phyloP scores from a whole-genome alignment of 23 red algal species.

The Agarophyton chilense region DNA sequence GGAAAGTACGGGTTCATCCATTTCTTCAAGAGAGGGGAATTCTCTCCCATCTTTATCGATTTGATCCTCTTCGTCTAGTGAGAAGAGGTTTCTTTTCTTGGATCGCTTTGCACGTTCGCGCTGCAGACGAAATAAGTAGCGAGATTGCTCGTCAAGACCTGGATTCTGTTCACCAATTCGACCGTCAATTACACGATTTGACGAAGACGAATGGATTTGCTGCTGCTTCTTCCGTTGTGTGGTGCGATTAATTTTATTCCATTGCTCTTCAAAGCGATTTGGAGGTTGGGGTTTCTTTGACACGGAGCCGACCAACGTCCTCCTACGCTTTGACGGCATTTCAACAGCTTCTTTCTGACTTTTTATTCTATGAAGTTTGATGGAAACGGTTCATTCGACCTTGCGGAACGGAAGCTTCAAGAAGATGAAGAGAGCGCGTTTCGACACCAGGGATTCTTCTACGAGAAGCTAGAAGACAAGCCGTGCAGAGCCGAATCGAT shows the following conservation, averaged over 20 bases:
- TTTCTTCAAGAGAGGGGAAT: not conserved
- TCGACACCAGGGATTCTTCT: too few relatives aligned
- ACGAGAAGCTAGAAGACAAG: too few relatives aligned
- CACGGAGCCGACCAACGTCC: not conserved
- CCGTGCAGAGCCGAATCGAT: too few relatives aligned
- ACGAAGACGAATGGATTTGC: not conserved
- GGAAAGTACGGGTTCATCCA: not conserved
- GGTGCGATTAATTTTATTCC: conserved; percentile 26
- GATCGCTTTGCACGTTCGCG: conserved; percentile 43
- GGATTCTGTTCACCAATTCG: conserved; percentile 65
- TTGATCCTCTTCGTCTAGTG: conserved; percentile 24
- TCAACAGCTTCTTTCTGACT: conserved; percentile 1
- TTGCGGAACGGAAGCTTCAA: too few relatives aligned
- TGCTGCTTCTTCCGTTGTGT: not conserved
- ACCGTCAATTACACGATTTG: conserved; percentile 45
- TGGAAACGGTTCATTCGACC: too few relatives aligned
- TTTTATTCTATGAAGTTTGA: too few relatives aligned
- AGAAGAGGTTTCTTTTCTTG: conserved; percentile 16
- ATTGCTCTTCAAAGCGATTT: conserved; percentile 53
- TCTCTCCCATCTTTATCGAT: not conserved
- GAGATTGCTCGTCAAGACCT: conserved; percentile 27
- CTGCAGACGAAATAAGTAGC: conserved; percentile 59
- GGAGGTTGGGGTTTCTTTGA: not conserved
- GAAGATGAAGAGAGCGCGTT: too few relatives aligned
- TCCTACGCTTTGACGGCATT: conserved; percentile 9